Conservation (phyloP, 257 asterid genomes). For the Phtheirospermum japonicum region DNA sequence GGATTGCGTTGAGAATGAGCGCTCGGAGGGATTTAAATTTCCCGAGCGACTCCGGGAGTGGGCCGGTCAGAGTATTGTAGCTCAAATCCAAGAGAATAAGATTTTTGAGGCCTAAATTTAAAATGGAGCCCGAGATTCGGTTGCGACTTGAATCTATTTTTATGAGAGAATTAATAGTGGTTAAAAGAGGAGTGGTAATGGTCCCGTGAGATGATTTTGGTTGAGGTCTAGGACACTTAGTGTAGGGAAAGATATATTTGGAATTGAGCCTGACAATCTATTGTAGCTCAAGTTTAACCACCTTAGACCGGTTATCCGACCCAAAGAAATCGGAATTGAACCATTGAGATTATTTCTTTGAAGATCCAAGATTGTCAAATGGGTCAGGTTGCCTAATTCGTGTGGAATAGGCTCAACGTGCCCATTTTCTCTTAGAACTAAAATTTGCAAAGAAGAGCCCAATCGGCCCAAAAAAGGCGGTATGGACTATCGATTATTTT, state of each 20-base stretch:
- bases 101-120: slow-evolving; percentile 32
- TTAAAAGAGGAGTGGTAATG: slow-evolving; percentile 46
- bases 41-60: slow-evolving; percentile 43
- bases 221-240: slow-evolving; percentile 60
- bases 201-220: slow-evolving; percentile 66
- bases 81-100: slow-evolving; percentile 70
- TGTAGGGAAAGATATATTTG: slow-evolving; percentile 43
- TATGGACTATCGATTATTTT: slow-evolving; percentile 58
- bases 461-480: slow-evolving; percentile 66
- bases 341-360: slow-evolving; percentile 72
- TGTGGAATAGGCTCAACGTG: slow-evolving; percentile 63
- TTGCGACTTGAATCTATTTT: slow-evolving; percentile 78
- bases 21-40: slow-evolving; percentile 54
- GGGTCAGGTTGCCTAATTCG: slow-evolving; percentile 63
- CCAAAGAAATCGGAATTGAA: slow-evolving; percentile 58
- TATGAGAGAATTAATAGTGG: slow-evolving; percentile 43
- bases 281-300: slow-evolving; percentile 74
- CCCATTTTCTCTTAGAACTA: slow-evolving; percentile 76
- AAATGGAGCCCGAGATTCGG: slow-evolving; percentile 58
- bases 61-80: slow-evolving; percentile 50
- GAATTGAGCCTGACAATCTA: slow-evolving; percentile 63
- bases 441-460: slow-evolving; percentile 59
- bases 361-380: slow-evolving; percentile 63
- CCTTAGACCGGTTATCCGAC: slow-evolving; percentile 46
- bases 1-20: slow-evolving; percentile 61